phyloP scores from a whole-genome alignment of 306 rosid genomes.

The Cucurbita maxima region DNA sequence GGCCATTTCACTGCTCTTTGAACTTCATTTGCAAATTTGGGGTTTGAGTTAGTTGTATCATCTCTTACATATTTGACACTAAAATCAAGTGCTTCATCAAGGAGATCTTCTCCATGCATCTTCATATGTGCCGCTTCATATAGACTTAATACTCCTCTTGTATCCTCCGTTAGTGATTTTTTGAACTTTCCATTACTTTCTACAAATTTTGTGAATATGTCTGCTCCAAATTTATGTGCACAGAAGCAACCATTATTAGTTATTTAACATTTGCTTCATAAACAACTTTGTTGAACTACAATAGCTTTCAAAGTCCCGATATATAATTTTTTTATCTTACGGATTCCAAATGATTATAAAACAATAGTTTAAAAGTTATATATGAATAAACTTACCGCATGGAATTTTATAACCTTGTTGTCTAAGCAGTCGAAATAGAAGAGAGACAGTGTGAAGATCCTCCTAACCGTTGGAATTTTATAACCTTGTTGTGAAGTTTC shows the following conservation, averaged over 20 bases:
- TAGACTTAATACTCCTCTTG: constrained; percentile 23
- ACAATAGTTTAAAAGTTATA: too few relatives aligned
- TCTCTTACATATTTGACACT: constrained; percentile 3
- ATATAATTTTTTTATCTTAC: too few relatives aligned
- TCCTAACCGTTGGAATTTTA: too few relatives aligned
- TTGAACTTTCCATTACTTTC: constrained; percentile 16
- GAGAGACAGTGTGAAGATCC: too few relatives aligned
- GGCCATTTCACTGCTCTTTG: constrained; percentile 14
- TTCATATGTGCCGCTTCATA: constrained; percentile 30
- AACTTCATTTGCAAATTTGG: not conserved
- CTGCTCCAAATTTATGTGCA: constrained; percentile 1
- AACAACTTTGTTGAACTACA: too few relatives aligned
- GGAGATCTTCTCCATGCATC: constrained; percentile 29
- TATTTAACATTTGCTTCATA: too few relatives aligned
- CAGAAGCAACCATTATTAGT: too few relatives aligned
- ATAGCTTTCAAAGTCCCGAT: too few relatives aligned
- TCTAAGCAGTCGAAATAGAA: constrained; percentile 29
- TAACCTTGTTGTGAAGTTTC: too few relatives aligned
- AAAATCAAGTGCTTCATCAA: constrained; percentile 29
- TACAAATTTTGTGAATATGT: constrained; percentile 20
- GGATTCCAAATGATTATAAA: too few relatives aligned
- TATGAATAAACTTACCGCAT: constrained; percentile 6
- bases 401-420: constrained; percentile 26
- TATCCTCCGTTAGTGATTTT: not conserved
- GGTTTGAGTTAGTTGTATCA: not conserved